A percentile compares a stretch with the other conserved stretches of the same genome.
These are phyloP conservation scores for Entomortierella beljakovae DNA, from an alignment of 192 early-diverging fungal species.

Conservation along the genomic window DNA sequence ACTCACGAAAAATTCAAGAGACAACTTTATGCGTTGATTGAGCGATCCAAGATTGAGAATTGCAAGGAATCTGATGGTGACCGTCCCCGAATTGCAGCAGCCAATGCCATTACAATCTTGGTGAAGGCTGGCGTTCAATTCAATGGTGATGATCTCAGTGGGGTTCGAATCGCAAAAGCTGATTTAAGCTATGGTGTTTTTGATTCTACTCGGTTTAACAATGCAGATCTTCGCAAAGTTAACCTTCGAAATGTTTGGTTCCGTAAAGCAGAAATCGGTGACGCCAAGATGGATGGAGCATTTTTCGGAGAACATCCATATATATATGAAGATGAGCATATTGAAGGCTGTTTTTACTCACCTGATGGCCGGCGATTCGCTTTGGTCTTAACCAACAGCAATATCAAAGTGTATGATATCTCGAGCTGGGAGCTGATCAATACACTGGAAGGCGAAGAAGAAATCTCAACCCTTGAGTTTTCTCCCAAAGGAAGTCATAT, in stretches of 20 bases:
- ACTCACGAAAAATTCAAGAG: neutral
- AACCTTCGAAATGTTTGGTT: neutral
- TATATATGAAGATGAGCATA: neutral
- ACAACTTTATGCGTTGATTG: neutral
- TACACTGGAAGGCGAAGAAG: neutral
- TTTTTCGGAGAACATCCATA: neutral
- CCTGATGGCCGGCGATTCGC: neutral
- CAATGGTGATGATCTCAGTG: neutral
- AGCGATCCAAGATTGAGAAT: neutral
- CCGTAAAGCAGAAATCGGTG: neutral
- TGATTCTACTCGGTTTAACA: neutral
- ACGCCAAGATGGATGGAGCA: neutral
- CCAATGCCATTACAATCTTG: constrained; percentile 1
- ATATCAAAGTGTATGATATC: neutral
- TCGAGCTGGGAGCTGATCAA: neutral
- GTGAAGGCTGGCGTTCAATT: neutral
- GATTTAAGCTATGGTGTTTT: neutral
- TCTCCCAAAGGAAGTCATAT: no score
- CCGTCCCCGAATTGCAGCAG: neutral
- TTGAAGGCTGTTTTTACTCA: neutral
- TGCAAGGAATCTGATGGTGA: no score
- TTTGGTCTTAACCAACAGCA: neutral
- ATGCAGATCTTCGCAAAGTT: neutral
- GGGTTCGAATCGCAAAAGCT: neutral
- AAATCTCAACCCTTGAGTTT: no score